Conservation (phyloP, 345 rosid species). For the Anacardium occidentale region DNA sequence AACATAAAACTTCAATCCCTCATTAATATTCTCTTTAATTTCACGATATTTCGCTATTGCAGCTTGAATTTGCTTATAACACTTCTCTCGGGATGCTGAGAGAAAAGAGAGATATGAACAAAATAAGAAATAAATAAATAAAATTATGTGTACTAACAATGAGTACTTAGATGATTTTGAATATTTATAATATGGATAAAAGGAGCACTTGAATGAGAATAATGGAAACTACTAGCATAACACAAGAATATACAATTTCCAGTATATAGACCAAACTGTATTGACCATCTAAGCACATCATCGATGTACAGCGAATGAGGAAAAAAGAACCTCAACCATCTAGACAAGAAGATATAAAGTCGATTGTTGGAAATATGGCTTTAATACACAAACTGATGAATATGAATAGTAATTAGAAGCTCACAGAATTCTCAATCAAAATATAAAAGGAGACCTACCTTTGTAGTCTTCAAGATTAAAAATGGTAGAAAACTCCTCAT, state of each 20-base stretch:
- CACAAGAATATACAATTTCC: neutral
- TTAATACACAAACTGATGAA: no score
- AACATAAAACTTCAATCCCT: slow-evolving; percentile 94
- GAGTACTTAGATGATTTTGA: no score
- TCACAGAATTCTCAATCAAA: neutral
- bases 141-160: neutral
- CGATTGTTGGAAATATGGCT: neutral
- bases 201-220: neutral
- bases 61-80: slow-evolving; percentile 90
- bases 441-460: slow-evolving; percentile 42
- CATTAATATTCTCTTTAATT: slow-evolving; percentile 91
- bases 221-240: neutral
- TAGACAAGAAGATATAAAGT: neutral
- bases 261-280: neutral
- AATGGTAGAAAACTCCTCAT: slow-evolving; percentile 69
- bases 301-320: neutral
- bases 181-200: neutral
- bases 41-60: slow-evolving; percentile 86
- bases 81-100: slow-evolving; percentile 86
- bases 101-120: slow-evolving; percentile 19
- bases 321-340: neutral
- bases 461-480: slow-evolving; percentile 95
- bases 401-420: slow-evolving; percentile 4
- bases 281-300: neutral
- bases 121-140: slow-evolving; percentile 1